Conservation (phyloP, 805 yeast genomes). For the Wickerhamomyces rabaulensis region DNA sequence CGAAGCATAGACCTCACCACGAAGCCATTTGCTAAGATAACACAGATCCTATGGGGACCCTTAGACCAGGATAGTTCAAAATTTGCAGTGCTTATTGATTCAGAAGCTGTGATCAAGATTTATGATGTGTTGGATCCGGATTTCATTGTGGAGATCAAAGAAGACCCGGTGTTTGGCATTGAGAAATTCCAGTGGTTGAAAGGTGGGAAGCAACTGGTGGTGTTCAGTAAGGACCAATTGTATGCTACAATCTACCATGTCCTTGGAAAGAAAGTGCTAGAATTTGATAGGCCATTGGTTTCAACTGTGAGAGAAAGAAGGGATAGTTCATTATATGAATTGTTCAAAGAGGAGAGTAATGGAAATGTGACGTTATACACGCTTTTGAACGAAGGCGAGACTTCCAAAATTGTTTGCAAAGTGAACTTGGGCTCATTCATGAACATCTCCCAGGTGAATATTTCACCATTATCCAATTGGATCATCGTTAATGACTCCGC, state of each 20-base stretch:
- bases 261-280: constrained; percentile 10
- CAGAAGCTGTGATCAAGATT: constrained; percentile 4
- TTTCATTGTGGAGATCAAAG: constrained; percentile 11
- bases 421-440: not conserved
- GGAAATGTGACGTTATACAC: not conserved
- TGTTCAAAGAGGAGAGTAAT: not conserved
- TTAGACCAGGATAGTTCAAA: constrained; percentile 3
- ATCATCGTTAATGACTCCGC: constrained; percentile 5
- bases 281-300: constrained; percentile 12
- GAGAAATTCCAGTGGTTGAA: constrained; percentile 14
- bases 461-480: constrained; percentile 13
- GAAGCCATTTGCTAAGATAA: constrained; percentile 6
- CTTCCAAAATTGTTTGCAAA: not conserved
- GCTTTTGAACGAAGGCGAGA: not conserved
- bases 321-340: not conserved
- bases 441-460: not conserved
- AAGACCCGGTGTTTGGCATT: constrained; percentile 16
- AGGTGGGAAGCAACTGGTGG: constrained; percentile 12
- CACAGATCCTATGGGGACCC: constrained; percentile 18
- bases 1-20: constrained; percentile 5
- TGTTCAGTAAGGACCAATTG: constrained; percentile 10
- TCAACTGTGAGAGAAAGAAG: not conserved
- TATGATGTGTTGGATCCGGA: constrained; percentile 10
- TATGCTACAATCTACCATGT: constrained; percentile 8
- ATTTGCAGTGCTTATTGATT: constrained; percentile 10